These are phyloP conservation scores for Canavalia gladiata DNA, from an alignment of 306 rosid genomes.

Conservation along the genomic window DNA sequence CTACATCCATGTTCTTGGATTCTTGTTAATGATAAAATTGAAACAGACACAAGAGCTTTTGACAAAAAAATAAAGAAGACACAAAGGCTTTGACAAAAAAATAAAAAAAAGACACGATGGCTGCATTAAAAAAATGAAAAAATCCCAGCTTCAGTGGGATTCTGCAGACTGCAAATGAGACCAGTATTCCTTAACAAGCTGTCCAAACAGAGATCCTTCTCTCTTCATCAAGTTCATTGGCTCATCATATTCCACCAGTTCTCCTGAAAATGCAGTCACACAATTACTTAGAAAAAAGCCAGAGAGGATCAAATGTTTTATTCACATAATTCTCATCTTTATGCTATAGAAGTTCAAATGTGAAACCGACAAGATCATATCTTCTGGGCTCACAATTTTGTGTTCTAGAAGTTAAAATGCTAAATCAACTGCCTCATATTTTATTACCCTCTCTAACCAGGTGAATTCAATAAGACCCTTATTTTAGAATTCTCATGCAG, in stretches of 20 bases:
- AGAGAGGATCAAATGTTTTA: background rate
- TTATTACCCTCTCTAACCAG: background rate
- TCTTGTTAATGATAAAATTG: background rate
- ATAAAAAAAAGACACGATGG: too few species aligned
- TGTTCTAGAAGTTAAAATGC: background rate
- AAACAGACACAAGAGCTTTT: background rate
- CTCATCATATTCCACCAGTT: slow-evolving; percentile 73
- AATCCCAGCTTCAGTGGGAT: slow-evolving; percentile 44
- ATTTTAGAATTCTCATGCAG: background rate
- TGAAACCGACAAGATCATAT: background rate
- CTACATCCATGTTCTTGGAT: background rate
- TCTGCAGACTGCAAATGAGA: slow-evolving; percentile 67
- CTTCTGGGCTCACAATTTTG: background rate
- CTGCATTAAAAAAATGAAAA: too few species aligned
- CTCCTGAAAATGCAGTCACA: slow-evolving; percentile 55
- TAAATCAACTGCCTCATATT: background rate
- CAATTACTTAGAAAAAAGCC: background rate
- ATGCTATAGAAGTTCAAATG: background rate
- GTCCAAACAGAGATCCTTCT: slow-evolving; percentile 67
- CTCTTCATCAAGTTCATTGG: slow-evolving; percentile 65
- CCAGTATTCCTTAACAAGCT: slow-evolving; percentile 78
- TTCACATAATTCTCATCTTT: background rate
- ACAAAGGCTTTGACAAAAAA: too few species aligned
- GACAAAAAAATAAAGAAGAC: too few species aligned
- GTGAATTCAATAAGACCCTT: background rate